phyloP scores from a whole-genome alignment of 2,329 filamentous ascomycete species.

The Incumbomyces lentus region DNA sequence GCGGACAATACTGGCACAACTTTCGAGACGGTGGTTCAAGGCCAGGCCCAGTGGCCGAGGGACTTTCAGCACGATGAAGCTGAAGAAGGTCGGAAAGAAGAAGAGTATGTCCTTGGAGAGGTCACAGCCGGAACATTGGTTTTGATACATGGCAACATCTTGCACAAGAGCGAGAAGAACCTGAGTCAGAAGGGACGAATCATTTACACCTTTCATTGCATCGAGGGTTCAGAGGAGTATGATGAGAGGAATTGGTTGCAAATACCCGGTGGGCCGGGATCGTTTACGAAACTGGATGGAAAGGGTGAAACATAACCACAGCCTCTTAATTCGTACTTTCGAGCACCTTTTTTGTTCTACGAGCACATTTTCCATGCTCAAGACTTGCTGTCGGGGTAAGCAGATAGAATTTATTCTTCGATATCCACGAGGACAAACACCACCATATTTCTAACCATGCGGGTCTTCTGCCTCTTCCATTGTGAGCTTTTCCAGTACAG shows the following conservation, averaged over 20 bases:
- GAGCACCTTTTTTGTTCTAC: too few species aligned
- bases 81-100: conserved; percentile 29
- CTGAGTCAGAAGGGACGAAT: conserved; percentile 74
- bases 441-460: too few species aligned
- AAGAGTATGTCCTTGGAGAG: conserved; percentile 67
- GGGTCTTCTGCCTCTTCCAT: not conserved
- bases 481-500: not conserved
- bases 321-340: too few species aligned
- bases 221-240: conserved; percentile 71
- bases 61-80: conserved; percentile 36
- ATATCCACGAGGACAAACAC: too few species aligned
- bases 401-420: too few species aligned
- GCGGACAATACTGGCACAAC: conserved; percentile 47
- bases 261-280: conserved; percentile 62
- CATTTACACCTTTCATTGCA: conserved; percentile 96
- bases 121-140: conserved; percentile 86
- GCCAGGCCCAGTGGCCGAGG: conserved; percentile 52
- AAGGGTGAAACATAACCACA: not conserved
- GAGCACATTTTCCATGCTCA: too few species aligned
- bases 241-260: conserved; percentile 90
- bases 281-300: conserved; percentile 58
- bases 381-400: too few species aligned
- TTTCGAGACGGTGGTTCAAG: conserved; percentile 49
- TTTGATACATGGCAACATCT: conserved; percentile 85
- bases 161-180: conserved; percentile 96